Percentiles rank a stretch among this genome's conserved stretches.
These are phyloP conservation scores for Pleurotus salmoneostramineus DNA, from an alignment of 768 basidiomycete genomes.

Conservation along the genomic window DNA sequence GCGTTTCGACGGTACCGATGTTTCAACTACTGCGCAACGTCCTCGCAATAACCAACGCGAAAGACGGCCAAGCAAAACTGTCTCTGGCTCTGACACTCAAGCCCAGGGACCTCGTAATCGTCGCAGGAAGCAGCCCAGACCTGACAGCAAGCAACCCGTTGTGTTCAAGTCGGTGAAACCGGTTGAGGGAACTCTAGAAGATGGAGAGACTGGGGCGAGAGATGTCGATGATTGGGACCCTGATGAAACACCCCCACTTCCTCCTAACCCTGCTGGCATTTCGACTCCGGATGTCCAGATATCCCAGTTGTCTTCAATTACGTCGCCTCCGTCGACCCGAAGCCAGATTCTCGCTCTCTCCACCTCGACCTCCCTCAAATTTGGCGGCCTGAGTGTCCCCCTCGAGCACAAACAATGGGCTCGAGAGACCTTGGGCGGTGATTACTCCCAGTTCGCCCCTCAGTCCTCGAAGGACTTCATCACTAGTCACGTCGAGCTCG, in stretches of 20 bases:
- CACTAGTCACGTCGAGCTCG: constrained; percentile 24
- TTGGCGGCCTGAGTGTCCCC: neutral
- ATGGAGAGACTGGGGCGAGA: neutral
- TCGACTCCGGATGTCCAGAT: neutral
- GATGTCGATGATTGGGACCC: constrained; percentile 6
- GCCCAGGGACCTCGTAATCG: neutral
- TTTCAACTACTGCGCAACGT: neutral
- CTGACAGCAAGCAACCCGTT: neutral
- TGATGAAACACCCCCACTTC: constrained; percentile 2
- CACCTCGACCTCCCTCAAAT: constrained; percentile 4
- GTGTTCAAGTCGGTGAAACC: neutral
- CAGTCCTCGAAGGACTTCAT: constrained; percentile 20
- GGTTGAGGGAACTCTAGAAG: neutral
- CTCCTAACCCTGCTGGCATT: neutral
- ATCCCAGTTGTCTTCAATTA: neutral
- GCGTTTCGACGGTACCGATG: neutral
- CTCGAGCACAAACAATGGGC: constrained; percentile 9
- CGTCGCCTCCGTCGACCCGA: neutral
- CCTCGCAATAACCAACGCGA: too few relatives aligned
- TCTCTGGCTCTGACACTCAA: neutral
- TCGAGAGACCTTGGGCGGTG: constrained; percentile 34
- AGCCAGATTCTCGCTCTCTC: neutral
- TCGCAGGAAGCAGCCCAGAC: neutral
- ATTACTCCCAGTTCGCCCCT: constrained; percentile 46
- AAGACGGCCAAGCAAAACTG: neutral